These are phyloP conservation scores for Colletotrichum chlorophyti DNA, from an alignment of 2,329 filamentous ascomycete genomes.

Conservation along the genomic window DNA sequence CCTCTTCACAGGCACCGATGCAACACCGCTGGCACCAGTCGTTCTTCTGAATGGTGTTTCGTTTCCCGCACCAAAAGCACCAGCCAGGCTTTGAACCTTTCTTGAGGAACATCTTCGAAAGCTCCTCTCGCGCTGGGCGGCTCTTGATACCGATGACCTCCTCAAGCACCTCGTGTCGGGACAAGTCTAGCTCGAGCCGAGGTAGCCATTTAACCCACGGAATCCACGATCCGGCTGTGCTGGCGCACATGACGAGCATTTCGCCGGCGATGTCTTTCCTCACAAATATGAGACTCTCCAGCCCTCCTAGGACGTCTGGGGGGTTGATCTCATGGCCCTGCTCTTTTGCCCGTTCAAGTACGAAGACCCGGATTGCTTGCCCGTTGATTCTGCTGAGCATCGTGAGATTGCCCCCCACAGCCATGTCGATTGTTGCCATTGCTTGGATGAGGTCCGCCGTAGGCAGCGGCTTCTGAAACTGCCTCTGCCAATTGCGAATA, in stretches of 20 bases:
- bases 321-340: not conserved
- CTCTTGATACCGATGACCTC: conserved; percentile 3
- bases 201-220: conserved; percentile 29
- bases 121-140: not conserved
- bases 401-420: conserved; percentile 1
- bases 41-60: not conserved
- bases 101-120: not conserved
- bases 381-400: conserved; percentile 22
- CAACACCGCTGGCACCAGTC: conserved; percentile 25
- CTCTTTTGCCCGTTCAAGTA: conserved; percentile 1
- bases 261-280: conserved; percentile 22
- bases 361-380: not conserved
- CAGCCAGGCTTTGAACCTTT: conserved; percentile 10
- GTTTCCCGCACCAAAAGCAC: conserved; percentile 26
- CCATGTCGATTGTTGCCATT: conserved; percentile 3
- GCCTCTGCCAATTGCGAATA: conserved; percentile 17
- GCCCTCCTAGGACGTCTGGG: conserved; percentile 5
- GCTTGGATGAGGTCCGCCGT: conserved; percentile 18
- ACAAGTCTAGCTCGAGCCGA: conserved; percentile 24
- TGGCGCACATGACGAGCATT: conserved; percentile 20
- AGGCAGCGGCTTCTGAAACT: conserved; percentile 7
- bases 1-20: conserved; percentile 7
- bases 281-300: conserved; percentile 20
- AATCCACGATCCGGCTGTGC: conserved; percentile 17
- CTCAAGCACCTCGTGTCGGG: conserved; percentile 3